phyloP scores from a whole-genome alignment of 495 filamentous ascomycete genomes.

The Aspergillus baeticus region DNA sequence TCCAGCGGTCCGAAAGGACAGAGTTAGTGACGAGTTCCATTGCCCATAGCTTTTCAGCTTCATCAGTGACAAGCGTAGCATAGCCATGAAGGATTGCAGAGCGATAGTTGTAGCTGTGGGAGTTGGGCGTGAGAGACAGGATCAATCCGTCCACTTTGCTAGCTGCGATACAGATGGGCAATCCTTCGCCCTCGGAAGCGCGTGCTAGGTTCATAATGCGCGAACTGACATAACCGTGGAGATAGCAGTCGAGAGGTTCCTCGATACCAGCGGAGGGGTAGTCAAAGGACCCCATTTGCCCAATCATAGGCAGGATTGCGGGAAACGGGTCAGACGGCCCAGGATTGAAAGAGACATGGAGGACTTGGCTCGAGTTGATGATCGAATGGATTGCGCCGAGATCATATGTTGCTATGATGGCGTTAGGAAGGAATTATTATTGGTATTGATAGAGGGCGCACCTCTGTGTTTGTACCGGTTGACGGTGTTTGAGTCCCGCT shows the following conservation, averaged over 20 bases:
- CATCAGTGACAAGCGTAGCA: slow-evolving; percentile 63
- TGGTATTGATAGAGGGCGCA: slow-evolving; percentile 25
- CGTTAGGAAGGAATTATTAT: background rate
- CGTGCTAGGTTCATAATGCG: slow-evolving; percentile 71
- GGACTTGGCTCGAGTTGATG: slow-evolving; percentile 70
- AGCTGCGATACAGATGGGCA: slow-evolving; percentile 64
- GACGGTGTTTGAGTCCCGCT: slow-evolving; percentile 64
- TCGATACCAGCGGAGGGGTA: slow-evolving; percentile 60
- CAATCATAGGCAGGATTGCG: slow-evolving; percentile 83
- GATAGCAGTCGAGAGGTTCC: slow-evolving; percentile 74
- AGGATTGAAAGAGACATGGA: slow-evolving; percentile 80
- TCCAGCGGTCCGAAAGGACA: slow-evolving; percentile 68
- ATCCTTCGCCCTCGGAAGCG: slow-evolving; percentile 45
- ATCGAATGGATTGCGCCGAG: slow-evolving; percentile 74
- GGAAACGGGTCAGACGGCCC: slow-evolving; percentile 67
- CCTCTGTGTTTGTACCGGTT: slow-evolving; percentile 69
- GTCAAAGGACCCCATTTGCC: slow-evolving; percentile 71
- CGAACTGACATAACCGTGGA: slow-evolving; percentile 84
- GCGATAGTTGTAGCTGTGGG: slow-evolving; percentile 88
- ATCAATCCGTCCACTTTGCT: slow-evolving; percentile 74
- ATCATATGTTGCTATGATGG: slow-evolving; percentile 68
- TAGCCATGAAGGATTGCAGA: slow-evolving; percentile 77
- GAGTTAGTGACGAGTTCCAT: slow-evolving; percentile 80
- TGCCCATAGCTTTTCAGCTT: slow-evolving; percentile 76
- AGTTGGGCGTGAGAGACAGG: slow-evolving; percentile 72